Base-by-base conservation (phyloP, 371 early-diverging fungal genomes). In the Mortierella sp. region DNA sequence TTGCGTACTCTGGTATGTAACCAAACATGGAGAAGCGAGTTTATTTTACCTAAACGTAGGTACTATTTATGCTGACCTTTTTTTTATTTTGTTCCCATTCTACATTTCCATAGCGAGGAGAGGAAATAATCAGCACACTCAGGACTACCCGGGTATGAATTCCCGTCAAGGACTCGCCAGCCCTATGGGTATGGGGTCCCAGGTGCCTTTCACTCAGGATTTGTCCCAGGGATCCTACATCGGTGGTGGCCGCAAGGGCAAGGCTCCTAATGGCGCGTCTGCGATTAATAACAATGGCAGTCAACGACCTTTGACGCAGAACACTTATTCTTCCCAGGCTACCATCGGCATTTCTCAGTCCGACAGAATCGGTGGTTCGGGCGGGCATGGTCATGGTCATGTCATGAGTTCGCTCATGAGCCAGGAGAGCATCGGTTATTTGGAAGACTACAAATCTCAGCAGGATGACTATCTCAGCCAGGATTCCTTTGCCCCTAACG, bases 191-290 rank as follows among this genome's bases (percentile, higher is more conserved):
- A 85, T 91, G 30, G 88, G 90, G 14, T 87, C 89, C 3, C 88
- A 87, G 70, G 89, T 87, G 1, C 91, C 91, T 2, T 91, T 91
- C 70, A 90, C 91, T 4, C 91, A 92, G 76, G 93, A 92, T 70
- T 67, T 89, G 48, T 89, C 88, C 75, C 89, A 77, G 82, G 83
- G 16, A 80, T 88, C 72, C 79, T 88, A 50, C 82, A 83, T 37
- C 80, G 82, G 47, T 75, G 89, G 51, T 84, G 85, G 66, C 82
- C 64, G 62, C 61, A 53, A 58, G 52, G 68, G 66, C 62, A 67
- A 69, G 65, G 70, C 62, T 71, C 65, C 70, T 69, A n/a, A 28
- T 50, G 63, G 64, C 37, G 62, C 72, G 21, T 57, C 59, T 60
- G 57, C 55, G 30, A 44, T 60, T 51, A 45, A 29, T 64, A 48